Evolutionary conservation across 2,329 filamentous ascomycete genomes (phyloP).

Genomic region (Lasiodiplodia citricola): DNA sequence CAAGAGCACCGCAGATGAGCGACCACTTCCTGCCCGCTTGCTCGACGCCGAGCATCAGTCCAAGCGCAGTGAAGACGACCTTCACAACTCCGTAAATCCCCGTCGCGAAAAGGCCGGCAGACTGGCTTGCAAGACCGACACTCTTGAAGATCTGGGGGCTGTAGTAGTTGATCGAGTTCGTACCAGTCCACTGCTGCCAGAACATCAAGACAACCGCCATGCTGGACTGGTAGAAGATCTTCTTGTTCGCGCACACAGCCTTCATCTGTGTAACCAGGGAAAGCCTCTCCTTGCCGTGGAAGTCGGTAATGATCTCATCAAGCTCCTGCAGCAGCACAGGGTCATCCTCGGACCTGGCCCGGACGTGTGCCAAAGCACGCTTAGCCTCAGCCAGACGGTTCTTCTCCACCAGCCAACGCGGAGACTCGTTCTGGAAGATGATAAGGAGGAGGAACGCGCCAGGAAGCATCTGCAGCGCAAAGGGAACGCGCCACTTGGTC

Average conservation of each 20-base stretch:
- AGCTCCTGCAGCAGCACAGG: constrained; percentile 46
- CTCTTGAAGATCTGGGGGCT: constrained; percentile 51
- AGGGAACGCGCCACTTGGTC: constrained; percentile 60
- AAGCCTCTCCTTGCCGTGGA: constrained; percentile 50
- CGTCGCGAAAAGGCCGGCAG: constrained; percentile 51
- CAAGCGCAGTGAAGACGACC: constrained; percentile 50
- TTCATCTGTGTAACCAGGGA: constrained; percentile 46
- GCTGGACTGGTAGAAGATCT: constrained; percentile 48
- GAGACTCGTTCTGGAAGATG: constrained; percentile 58
- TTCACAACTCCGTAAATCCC: constrained; percentile 55
- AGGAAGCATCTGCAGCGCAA: constrained; percentile 59
- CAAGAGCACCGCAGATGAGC: constrained; percentile 48
- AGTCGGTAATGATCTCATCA: constrained; percentile 49
- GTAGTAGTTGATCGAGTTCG: constrained; percentile 44
- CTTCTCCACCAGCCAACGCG: constrained; percentile 61
- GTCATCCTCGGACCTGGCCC: constrained; percentile 43
- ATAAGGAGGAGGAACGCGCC: constrained; percentile 56
- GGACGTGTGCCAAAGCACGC: constrained; percentile 47
- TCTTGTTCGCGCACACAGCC: constrained; percentile 44
- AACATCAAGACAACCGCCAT: constrained; percentile 53
- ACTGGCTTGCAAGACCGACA: constrained; percentile 46
- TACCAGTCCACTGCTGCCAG: constrained; percentile 48
- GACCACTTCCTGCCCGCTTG: constrained; percentile 53
- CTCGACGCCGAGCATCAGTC: constrained; percentile 53
- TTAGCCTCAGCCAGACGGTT: constrained; percentile 53